phyloP scores from a whole-genome alignment of 139 green algal species.

The Marvania coccoides region DNA sequence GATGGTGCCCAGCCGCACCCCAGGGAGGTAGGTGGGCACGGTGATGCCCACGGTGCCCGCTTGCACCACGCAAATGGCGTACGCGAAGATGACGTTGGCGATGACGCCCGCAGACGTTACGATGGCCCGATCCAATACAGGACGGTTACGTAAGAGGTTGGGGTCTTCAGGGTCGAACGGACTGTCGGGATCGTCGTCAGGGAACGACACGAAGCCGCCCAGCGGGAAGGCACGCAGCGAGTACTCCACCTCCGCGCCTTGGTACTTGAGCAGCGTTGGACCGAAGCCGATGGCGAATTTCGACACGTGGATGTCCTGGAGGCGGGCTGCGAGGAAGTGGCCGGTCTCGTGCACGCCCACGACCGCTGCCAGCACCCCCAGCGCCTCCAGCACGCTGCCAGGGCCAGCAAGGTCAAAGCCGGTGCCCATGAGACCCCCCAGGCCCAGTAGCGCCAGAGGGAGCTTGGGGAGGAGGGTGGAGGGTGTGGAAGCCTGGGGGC shows the following conservation, averaged over 20 bases:
- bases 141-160: conserved; percentile 90
- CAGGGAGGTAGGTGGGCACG: conserved; percentile 56
- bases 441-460: not conserved
- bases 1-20: conserved; percentile 65
- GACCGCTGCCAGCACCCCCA: conserved; percentile 76
- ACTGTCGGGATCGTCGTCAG: conserved; percentile 84
- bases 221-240: conserved; percentile 82
- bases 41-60: conserved; percentile 61
- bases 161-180: conserved; percentile 67
- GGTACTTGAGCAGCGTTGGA: conserved; percentile 63
- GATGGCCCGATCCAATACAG: conserved; percentile 56
- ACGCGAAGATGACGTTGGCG: conserved; percentile 89
- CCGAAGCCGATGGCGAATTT: conserved; percentile 97
- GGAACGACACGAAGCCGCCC: conserved; percentile 95
- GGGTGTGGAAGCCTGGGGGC: not conserved
- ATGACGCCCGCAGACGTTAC: conserved; percentile 91
- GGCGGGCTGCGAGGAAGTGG: conserved; percentile 81
- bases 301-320: conserved; percentile 86
- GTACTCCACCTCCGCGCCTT: conserved; percentile 87
- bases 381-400: conserved; percentile 45
- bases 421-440: not conserved
- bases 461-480: not conserved
- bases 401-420: conserved; percentile 56
- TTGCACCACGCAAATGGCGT: conserved; percentile 74
- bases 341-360: conserved; percentile 88